A percentile compares a stretch with the other conserved stretches of the same genome.
Evolutionary conservation across 345 rosid species (phyloP).

Genomic region (Odontarrhena argentea): DNA sequence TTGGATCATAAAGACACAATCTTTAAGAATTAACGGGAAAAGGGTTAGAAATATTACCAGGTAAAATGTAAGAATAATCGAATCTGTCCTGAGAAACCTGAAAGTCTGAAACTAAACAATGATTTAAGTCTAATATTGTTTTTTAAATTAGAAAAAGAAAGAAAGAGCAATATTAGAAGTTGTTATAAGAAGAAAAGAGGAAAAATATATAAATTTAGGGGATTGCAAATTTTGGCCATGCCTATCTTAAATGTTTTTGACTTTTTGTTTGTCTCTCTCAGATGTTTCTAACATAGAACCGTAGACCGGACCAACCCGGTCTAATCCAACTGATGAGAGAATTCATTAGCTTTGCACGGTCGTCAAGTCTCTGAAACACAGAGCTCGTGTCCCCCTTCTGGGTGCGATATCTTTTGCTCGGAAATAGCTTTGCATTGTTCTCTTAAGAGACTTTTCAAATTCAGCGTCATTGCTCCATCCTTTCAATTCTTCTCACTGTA

Average conservation of each 20-base stretch:
- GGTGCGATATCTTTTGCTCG: too few relatives aligned
- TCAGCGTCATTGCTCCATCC: too few relatives aligned
- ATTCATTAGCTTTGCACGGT: not conserved
- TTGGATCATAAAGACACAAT: slow-evolving; percentile 1
- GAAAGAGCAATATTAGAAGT: slow-evolving; percentile 22
- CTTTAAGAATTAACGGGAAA: not conserved
- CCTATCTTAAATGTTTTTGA: not conserved
- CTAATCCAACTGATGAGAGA: not conserved
- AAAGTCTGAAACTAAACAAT: slow-evolving; percentile 26
- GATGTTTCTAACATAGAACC: not conserved
- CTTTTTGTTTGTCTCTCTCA: not conserved
- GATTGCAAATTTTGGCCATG: not conserved
- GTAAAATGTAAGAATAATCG: slow-evolving; percentile 2
- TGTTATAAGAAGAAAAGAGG: slow-evolving; percentile 19
- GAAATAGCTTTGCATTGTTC: too few relatives aligned
- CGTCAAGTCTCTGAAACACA: too few relatives aligned
- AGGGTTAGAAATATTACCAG: slow-evolving; percentile 27
- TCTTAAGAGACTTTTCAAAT: too few relatives aligned
- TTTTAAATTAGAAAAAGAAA: slow-evolving; percentile 30
- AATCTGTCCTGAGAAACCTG: slow-evolving; percentile 24
- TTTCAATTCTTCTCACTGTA: too few relatives aligned
- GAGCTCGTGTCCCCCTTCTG: too few relatives aligned
- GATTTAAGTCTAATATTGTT: slow-evolving; percentile 3
- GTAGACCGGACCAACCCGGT: not conserved
- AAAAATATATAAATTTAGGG: not conserved